Percentiles rank a stretch among this genome's conserved stretches.
These are phyloP conservation scores for Daedaleopsis sinensis DNA, from an alignment of 768 basidiomycete species.

Conservation along the genomic window DNA sequence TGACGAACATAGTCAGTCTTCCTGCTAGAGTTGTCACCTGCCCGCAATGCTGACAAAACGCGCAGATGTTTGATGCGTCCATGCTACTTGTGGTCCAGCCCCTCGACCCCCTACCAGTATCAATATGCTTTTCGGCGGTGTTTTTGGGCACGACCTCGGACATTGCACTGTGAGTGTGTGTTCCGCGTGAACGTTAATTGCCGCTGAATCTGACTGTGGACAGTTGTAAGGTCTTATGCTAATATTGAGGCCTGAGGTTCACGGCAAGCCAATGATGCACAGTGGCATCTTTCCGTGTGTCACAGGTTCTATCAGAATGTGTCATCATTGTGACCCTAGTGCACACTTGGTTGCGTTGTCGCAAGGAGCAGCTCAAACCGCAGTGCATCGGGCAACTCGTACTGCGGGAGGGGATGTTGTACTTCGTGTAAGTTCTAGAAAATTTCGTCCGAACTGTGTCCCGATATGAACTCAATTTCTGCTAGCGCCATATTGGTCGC, in stretches of 20 bases:
- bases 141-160: not conserved
- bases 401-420: not conserved
- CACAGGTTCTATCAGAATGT: not conserved
- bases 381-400: not conserved
- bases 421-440: not conserved
- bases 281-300: not conserved
- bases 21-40: not conserved
- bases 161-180: not conserved
- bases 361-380: not conserved
- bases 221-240: not conserved
- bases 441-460: too few species aligned
- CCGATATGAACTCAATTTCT: not conserved
- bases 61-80: not conserved
- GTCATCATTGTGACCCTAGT: not conserved
- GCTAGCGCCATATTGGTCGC: conserved; percentile 1
- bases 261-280: not conserved
- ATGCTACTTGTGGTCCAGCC: not conserved
- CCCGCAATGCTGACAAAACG: not conserved
- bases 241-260: too few species aligned
- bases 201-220: not conserved
- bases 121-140: not conserved
- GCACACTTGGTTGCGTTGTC: not conserved
- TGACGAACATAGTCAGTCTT: not conserved
- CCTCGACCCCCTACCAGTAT: not conserved
- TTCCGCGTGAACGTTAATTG: not conserved